Base-by-base conservation (phyloP, 83 land plant species). In the Thuja plicata region DNA sequence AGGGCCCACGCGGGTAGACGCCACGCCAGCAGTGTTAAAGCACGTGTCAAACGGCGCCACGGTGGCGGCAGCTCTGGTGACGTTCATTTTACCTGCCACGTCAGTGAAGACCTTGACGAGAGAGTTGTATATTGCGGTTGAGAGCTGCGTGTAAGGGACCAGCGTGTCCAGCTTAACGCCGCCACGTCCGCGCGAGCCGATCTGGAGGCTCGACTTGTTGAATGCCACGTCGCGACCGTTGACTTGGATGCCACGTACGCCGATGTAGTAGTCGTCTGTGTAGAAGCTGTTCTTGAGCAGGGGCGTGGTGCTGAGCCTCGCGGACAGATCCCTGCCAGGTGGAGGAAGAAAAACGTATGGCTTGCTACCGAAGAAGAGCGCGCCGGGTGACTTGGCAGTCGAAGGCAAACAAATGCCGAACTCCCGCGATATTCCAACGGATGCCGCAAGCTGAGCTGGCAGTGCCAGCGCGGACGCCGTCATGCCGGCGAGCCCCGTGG, bases 101-200 rank as follows among this genome's bases (percentile, higher is more conserved):
- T 52, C 77, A 12, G 55, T 35, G 87, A 93, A 95, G 0, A 88
- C 93, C 13, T 35, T 38, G 24, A 62, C 81, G 8, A 96, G 50
- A 3, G 95, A 90, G 50, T 88, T 88, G 92, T 86, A 93, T 24
- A 96, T 93, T 0, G 94, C 88, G 0, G 87, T 34, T 80, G 94
- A 92, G 85, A 96, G 77, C 4, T 88, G 84, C 12, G 97, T 94
- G 94, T 96, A 94, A 16, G 91, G 89, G 3, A 84, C 82, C 37
- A 89, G 90, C 24, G 96, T 92, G 93, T 93, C 93, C 90, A 96
- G 90, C 86, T 91, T 94, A 3, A 95, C 93, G 8, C 96, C 96
- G 38, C 96, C 97, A 45, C 87, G 40, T 74, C 97, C 96, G 21
- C 54, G 30, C 5, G 55, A 73, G 88, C 87, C 81, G 66, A 94